These are phyloP conservation scores for Collybia nuda DNA, from an alignment of 768 basidiomycete genomes.

Conservation along the genomic window DNA sequence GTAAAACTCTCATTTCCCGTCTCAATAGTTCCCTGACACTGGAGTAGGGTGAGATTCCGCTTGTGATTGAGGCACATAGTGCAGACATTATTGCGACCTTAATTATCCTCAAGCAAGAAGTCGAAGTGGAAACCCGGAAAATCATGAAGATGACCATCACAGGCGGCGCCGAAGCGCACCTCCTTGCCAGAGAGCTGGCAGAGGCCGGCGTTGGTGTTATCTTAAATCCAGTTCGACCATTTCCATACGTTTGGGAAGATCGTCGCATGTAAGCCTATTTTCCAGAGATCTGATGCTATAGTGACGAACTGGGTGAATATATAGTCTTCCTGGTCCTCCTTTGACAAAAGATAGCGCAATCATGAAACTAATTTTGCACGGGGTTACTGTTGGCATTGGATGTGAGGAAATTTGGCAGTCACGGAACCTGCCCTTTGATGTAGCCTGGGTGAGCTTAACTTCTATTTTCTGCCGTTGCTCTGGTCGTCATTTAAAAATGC, in stretches of 20 bases:
- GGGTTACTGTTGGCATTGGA: constrained; percentile 74
- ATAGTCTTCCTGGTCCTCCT: constrained; percentile 71
- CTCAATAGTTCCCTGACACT: too few relatives aligned
- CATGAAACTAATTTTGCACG: constrained; percentile 58
- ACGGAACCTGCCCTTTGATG: constrained; percentile 76
- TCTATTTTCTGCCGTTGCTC: background rate
- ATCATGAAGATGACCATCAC: constrained; percentile 59
- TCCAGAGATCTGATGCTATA: background rate
- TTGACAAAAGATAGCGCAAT: constrained; percentile 56
- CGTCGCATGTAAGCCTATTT: constrained; percentile 52
- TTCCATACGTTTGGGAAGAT: constrained; percentile 73
- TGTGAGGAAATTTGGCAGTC: constrained; percentile 66
- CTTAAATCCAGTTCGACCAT: constrained; percentile 58
- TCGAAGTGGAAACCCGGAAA: constrained; percentile 45
- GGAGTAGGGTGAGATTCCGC: constrained; percentile 61
- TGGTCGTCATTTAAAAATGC: background rate
- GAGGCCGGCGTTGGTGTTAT: constrained; percentile 48
- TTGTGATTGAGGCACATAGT: constrained; percentile 73
- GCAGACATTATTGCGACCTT: constrained; percentile 84
- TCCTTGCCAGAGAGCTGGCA: constrained; percentile 68
- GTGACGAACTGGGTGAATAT: background rate
- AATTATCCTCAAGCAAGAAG: constrained; percentile 64
- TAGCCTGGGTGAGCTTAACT: constrained; percentile 68
- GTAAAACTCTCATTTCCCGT: constrained; percentile 23
- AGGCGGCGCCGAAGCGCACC: constrained; percentile 65